These are phyloP conservation scores for Aureobasidium sp. DNA, from an alignment of 2,329 filamentous ascomycete genomes.

Conservation along the genomic window DNA sequence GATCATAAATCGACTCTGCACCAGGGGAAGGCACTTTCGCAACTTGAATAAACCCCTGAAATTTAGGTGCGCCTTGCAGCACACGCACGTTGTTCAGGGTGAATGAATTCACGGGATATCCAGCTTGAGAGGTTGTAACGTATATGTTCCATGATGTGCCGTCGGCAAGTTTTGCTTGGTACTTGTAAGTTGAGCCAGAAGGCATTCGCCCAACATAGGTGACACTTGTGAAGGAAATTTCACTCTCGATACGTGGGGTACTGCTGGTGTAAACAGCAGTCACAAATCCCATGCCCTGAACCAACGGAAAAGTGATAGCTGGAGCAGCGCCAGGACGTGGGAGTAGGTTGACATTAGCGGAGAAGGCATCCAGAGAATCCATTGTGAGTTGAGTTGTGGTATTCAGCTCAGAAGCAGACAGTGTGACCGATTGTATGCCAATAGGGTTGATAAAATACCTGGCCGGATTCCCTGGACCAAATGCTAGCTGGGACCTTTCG, in stretches of 20 bases:
- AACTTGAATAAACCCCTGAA: constrained; percentile 74
- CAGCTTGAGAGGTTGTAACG: constrained; percentile 50
- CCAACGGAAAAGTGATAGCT: constrained; percentile 68
- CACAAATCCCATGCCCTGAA: constrained; percentile 85
- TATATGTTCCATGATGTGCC: constrained; percentile 72
- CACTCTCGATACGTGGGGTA: constrained; percentile 66
- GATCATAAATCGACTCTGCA: constrained; percentile 66
- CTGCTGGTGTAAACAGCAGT: constrained; percentile 66
- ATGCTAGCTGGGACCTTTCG: constrained; percentile 55
- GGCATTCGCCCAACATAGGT: constrained; percentile 43
- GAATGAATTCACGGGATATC: constrained; percentile 54
- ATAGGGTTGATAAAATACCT: constrained; percentile 73
- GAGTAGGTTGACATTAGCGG: constrained; percentile 61
- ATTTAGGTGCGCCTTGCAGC: constrained; percentile 59
- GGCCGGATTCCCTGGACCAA: constrained; percentile 25
- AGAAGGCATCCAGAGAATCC: constrained; percentile 49
- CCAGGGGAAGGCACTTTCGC: constrained; percentile 61
- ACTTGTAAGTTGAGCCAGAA: constrained; percentile 66
- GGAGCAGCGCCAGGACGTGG: constrained; percentile 45
- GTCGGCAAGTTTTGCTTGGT: constrained; percentile 65
- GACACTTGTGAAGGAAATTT: constrained; percentile 66
- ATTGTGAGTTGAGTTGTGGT: constrained; percentile 50
- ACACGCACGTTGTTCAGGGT: constrained; percentile 58
- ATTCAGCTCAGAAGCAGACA: constrained; percentile 71
- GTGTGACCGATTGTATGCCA: constrained; percentile 70